These are phyloP conservation scores for Saitozyma sp. DNA, from an alignment of 768 basidiomycete genomes.

Conservation along the genomic window DNA sequence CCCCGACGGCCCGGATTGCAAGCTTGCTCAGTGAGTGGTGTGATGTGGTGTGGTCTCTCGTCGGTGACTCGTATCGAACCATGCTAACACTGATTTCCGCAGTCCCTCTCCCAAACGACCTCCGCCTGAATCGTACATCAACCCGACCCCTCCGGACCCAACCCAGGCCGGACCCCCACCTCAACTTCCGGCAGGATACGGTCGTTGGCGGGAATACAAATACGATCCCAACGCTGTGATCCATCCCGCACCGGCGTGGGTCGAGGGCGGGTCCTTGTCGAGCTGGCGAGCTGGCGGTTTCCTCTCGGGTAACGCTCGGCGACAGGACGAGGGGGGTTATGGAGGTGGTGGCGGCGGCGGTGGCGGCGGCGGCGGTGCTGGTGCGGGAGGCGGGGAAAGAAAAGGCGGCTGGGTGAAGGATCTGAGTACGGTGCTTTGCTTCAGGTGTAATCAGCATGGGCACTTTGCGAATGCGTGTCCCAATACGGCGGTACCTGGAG, in stretches of 20 bases:
- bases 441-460: conserved; percentile 83
- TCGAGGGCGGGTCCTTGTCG: conserved; percentile 41
- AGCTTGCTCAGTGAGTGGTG: conserved; percentile 74
- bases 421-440: conserved; percentile 50
- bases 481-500: conserved; percentile 86
- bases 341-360: conserved; percentile 27
- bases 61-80: neutral
- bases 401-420: conserved; percentile 46
- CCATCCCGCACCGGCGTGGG: conserved; percentile 43
- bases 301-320: conserved; percentile 32
- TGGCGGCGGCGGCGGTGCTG: conserved; percentile 60
- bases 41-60: conserved; percentile 28
- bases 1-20: conserved; percentile 82
- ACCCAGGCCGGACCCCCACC: conserved; percentile 79
- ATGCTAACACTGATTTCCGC: neutral
- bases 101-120: conserved; percentile 80
- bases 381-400: conserved; percentile 22
- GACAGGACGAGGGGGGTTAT: conserved; percentile 21
- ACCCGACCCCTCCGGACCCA: conserved; percentile 70
- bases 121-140: conserved; percentile 70
- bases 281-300: conserved; percentile 45
- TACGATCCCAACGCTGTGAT: conserved; percentile 44
- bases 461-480: conserved; percentile 95
- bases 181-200: conserved; percentile 74
- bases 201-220: conserved; percentile 59